A percentile compares a stretch with the other conserved stretches of the same genome.
These are phyloP conservation scores for Auxenochlorella pyrenoidosa DNA, from an alignment of 139 green algal genomes.

Conservation along the genomic window DNA sequence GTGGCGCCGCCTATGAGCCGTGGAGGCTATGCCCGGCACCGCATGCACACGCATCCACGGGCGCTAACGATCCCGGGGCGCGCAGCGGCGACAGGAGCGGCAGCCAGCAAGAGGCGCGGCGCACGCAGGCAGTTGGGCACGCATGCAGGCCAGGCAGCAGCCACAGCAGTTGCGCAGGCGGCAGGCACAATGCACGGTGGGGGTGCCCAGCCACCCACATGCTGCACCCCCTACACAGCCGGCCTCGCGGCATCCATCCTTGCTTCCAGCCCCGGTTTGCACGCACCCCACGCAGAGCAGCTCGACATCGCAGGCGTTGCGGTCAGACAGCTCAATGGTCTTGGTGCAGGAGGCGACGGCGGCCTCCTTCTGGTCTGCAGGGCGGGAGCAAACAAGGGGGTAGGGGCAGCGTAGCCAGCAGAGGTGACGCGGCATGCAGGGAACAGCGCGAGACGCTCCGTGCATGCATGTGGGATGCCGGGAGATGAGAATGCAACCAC, in stretches of 20 bases:
- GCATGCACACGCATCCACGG: no score
- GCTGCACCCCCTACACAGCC: no score
- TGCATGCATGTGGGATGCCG: no score
- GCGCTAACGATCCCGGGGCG: no score
- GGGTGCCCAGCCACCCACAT: no score
- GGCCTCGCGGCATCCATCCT: no score
- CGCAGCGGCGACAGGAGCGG: not conserved
- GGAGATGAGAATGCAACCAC: no score
- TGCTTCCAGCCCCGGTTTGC: no score
- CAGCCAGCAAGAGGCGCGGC: not conserved
- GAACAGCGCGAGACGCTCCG: no score
- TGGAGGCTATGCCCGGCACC: not conserved
- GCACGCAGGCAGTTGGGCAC: not conserved
- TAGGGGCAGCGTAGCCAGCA: not conserved
- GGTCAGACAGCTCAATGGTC: slow-evolving; percentile 84
- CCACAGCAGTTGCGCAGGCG: not conserved
- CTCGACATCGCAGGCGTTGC: slow-evolving; percentile 94
- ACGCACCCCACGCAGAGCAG: slow-evolving; percentile 82
- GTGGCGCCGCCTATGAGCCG: slow-evolving; percentile 27
- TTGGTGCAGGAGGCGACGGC: slow-evolving; percentile 73
- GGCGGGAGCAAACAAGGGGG: no score
- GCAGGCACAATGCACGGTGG: no score
- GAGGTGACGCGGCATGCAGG: not conserved
- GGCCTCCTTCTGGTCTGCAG: slow-evolving; percentile 43
- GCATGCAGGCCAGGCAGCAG: no score